Evolutionary conservation across 768 basidiomycete species (phyloP).

Genomic region (Agaricus blazei): DNA sequence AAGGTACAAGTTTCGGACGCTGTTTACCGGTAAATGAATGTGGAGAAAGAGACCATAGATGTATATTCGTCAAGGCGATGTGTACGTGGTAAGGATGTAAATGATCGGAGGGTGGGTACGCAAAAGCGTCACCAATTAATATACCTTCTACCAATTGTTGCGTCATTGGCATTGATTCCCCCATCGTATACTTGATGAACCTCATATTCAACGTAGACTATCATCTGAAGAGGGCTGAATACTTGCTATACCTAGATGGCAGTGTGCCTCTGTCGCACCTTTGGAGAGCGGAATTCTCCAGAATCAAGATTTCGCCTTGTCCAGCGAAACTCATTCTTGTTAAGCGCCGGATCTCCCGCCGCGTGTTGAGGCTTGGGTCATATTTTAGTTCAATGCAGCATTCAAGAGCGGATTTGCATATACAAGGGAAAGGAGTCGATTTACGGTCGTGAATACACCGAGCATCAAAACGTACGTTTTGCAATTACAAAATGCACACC

Average conservation of each 20-base stretch:
- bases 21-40: no score
- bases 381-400: conserved; percentile 12
- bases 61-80: no score
- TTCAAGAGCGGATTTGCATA: conserved; percentile 44
- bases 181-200: background rate
- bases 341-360: conserved; percentile 14
- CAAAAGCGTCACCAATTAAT: no score
- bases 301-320: background rate
- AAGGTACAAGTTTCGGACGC: no score
- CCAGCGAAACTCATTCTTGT: background rate
- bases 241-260: background rate
- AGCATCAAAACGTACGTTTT: conserved; percentile 26
- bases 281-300: conserved; percentile 2
- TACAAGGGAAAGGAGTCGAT: conserved; percentile 23
- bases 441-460: background rate
- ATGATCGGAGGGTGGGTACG: no score
- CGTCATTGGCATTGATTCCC: no score
- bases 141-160: no score
- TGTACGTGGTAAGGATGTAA: no score
- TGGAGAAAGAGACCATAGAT: no score
- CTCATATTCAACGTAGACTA: background rate
- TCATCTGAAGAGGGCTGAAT: background rate
- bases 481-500: conserved; percentile 46
- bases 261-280: background rate
- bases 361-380: conserved; percentile 17